These are phyloP conservation scores for Kappamyces sp. DNA, from an alignment of 192 early-diverging fungal genomes.

Conservation along the genomic window DNA sequence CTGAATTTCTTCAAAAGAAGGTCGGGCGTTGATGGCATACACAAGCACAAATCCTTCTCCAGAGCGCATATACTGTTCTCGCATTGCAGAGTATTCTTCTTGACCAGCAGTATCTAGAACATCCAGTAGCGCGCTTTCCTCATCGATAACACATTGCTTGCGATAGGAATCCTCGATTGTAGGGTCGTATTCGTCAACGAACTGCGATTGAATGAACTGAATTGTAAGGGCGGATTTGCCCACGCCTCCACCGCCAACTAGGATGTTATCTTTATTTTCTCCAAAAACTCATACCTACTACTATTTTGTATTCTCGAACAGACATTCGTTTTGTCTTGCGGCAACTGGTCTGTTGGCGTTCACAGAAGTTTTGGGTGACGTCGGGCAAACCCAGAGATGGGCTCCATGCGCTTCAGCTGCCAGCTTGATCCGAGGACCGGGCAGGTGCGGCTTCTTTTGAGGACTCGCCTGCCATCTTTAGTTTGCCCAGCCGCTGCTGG, in stretches of 20 bases:
- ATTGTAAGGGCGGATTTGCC: conserved; percentile 77
- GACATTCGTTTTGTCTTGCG: not conserved
- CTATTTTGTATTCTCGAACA: conserved; percentile 15
- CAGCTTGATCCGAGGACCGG: too few species aligned
- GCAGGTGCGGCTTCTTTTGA: too few species aligned
- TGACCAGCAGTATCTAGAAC: conserved; percentile 91
- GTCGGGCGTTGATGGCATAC: conserved; percentile 69
- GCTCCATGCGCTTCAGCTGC: too few species aligned
- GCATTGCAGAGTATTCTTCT: conserved; percentile 67
- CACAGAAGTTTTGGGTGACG: too few species aligned
- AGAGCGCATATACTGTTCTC: conserved; percentile 83
- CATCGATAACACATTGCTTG: conserved; percentile 80
- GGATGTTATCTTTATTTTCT: not conserved
- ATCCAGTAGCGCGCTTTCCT: conserved; percentile 74
- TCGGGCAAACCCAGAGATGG: too few species aligned
- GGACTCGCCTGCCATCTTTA: not conserved
- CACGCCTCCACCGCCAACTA: conserved; percentile 20
- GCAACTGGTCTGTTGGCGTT: too few species aligned
- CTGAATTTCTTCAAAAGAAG: conserved; percentile 72
- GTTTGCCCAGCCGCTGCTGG: conserved; percentile 21
- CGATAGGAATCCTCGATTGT: conserved; percentile 66
- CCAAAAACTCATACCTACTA: not conserved
- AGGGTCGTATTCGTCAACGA: conserved; percentile 59
- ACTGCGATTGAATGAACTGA: conserved; percentile 87
- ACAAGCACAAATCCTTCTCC: conserved; percentile 83